phyloP scores from a whole-genome alignment of 1,284 basidiomycete species.

The Calocybe gambosa region DNA sequence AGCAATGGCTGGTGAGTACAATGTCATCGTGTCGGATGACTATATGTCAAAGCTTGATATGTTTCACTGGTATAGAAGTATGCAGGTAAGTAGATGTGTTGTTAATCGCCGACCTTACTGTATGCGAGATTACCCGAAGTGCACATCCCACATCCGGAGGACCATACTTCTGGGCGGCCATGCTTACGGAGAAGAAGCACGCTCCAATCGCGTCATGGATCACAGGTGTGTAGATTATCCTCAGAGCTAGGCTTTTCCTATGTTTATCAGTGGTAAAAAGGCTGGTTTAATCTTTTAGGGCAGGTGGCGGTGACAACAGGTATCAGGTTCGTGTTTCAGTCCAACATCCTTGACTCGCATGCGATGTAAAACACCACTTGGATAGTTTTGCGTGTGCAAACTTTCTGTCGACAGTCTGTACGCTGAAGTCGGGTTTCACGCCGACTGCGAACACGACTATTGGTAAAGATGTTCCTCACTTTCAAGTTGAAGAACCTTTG shows the following conservation, averaged over 20 bases:
- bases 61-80: slow-evolving; percentile 36
- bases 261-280: slow-evolving; percentile 16
- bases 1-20: slow-evolving; percentile 55
- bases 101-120: not conserved
- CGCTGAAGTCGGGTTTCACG: slow-evolving; percentile 51
- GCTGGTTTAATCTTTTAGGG: slow-evolving; percentile 72
- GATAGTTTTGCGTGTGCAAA: slow-evolving; percentile 61
- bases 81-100: slow-evolving; percentile 38
- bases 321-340: slow-evolving; percentile 40
- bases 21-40: slow-evolving; percentile 12
- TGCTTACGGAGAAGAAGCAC: slow-evolving; percentile 50
- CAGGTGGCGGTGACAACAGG: slow-evolving; percentile 75
- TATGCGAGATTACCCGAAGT: slow-evolving; percentile 24
- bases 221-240: slow-evolving; percentile 32
- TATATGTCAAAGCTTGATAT: not conserved
- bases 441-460: slow-evolving; percentile 55
- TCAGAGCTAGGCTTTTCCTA: not conserved
- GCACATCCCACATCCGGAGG: slow-evolving; percentile 72
- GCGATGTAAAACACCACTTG: not conserved
- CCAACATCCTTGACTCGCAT: not conserved
- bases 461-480: slow-evolving; percentile 26
- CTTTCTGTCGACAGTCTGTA: slow-evolving; percentile 59
- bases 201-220: slow-evolving; percentile 66
- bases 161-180: slow-evolving; percentile 72
- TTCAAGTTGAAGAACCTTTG: not conserved